Base-by-base conservation (phyloP, 2,329 filamentous ascomycete genomes). In the Escovopsis sp. region DNA sequence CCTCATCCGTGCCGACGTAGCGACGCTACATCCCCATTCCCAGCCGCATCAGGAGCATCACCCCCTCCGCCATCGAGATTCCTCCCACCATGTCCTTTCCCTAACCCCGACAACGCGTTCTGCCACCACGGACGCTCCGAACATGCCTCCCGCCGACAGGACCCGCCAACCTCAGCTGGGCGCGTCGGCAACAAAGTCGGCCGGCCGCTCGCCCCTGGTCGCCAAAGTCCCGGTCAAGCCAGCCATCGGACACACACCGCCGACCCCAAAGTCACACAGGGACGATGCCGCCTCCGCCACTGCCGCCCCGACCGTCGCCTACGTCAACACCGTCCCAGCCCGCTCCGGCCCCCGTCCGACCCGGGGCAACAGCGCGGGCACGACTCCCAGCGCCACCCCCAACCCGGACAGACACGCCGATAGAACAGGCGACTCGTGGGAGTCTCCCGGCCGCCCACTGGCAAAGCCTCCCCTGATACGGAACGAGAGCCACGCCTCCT, bases 281-380 rank as follows among this genome's bases (percentile, higher is more conserved):
- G 75, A 81, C 40, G 70, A 75, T 46, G 55, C 68, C 49, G 60
- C 69, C 28, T 32, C 28, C 8, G 8, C 28, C 28, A 32, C 28
- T 3, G 23, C 23, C 37, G 70, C 72, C 37, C 68, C 76, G 8
- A 64, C 69, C 28, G 66, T 70, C 40, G 55, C 72, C 40, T 75
- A 75, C 51, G 62, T 86, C 37, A 76, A 61, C 59, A 87, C 85
- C 58, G 66, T 87, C 56, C 93, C 87, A 4, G 85, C 86, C 40
- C 77, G 87, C 49, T 86, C 86, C 8, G 82, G 81, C 8, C 69
- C 77, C 39, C 73, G 87, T 47, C 85, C 77, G 57, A 78, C 68
- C 51, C 78, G 85, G 50, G 73, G 79, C 44, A 78, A 85, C 57
- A 86, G 81, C 58, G 63, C 72, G 26, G 73, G 69, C 45, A 74